Percentiles rank a stretch among this genome's conserved stretches.
Evolutionary conservation across 2,329 filamentous ascomycete species (phyloP).

Genomic region (Ophiostoma sp.): DNA sequence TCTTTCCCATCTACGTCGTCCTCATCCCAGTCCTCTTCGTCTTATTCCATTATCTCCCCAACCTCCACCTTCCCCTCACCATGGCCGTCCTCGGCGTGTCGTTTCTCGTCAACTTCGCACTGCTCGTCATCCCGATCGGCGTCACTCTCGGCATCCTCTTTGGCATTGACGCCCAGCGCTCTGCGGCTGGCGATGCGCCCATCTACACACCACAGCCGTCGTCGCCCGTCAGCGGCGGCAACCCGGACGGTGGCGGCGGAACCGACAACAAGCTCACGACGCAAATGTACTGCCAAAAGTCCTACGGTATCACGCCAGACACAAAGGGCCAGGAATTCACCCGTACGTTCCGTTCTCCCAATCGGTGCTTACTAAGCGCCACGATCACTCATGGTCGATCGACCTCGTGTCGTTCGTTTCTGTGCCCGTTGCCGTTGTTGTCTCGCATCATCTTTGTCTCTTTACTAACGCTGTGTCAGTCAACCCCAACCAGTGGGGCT

Average conservation of each 20-base stretch:
- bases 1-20: not conserved
- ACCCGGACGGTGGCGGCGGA: slow-evolving; percentile 21
- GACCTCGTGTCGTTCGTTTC: not conserved
- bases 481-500: slow-evolving; percentile 59
- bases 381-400: not conserved
- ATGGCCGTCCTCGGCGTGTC: slow-evolving; percentile 41
- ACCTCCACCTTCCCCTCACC: not conserved
- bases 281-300: slow-evolving; percentile 44
- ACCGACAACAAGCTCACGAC: slow-evolving; percentile 40
- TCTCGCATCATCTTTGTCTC: not conserved
- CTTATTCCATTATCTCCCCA: not conserved
- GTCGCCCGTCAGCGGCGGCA: slow-evolving; percentile 19
- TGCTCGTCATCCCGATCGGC: slow-evolving; percentile 47
- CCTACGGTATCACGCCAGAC: slow-evolving; percentile 48
- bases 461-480: slow-evolving; percentile 39
- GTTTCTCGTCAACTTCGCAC: slow-evolving; percentile 52
- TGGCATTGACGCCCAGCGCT: slow-evolving; percentile 48
- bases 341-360: slow-evolving; percentile 42
- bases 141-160: slow-evolving; percentile 45
- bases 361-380: not conserved
- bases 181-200: slow-evolving; percentile 45
- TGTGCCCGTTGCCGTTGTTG: not conserved
- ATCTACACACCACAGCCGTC: slow-evolving; percentile 43
- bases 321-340: slow-evolving; percentile 48
- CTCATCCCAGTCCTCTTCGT: not conserved